These are phyloP conservation scores for Venturiaceae sp. DNA, from an alignment of 2,329 filamentous ascomycete species.

Conservation along the genomic window DNA sequence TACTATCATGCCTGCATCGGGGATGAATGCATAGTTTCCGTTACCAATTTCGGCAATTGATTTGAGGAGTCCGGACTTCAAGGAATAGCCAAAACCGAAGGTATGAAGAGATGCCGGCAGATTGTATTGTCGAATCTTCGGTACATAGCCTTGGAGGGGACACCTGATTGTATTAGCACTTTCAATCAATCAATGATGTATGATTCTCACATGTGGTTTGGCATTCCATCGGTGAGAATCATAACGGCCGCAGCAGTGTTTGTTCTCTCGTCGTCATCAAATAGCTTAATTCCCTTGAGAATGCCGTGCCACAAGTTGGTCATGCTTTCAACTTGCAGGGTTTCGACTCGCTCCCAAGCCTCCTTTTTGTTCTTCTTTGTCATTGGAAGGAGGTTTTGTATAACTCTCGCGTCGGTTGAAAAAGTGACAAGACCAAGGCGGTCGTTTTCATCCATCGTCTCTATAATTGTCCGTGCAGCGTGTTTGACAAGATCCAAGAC, in stretches of 20 bases:
- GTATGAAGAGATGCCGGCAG: constrained; percentile 29
- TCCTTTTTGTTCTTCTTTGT: constrained; percentile 34
- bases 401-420: constrained; percentile 26
- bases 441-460: constrained; percentile 45
- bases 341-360: constrained; percentile 32
- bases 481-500: constrained; percentile 53
- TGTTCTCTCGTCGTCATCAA: constrained; percentile 22
- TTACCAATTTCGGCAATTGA: constrained; percentile 48
- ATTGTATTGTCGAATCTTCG: constrained; percentile 32
- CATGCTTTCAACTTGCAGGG: constrained; percentile 25
- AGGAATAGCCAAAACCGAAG: constrained; percentile 44
- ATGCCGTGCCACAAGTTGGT: constrained; percentile 54
- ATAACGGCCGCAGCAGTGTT: constrained; percentile 22
- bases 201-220: constrained; percentile 36
- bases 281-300: constrained; percentile 36
- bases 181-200: too few species aligned
- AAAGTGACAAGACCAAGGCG: constrained; percentile 51
- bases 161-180: constrained; percentile 14
- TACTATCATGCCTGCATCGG: constrained; percentile 8
- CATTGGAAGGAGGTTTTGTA: constrained; percentile 42
- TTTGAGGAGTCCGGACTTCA: constrained; percentile 46
- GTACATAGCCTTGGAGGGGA: constrained; percentile 44
- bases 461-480: constrained; percentile 47
- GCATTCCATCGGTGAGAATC: constrained; percentile 41
- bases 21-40: constrained; percentile 39